Percentiles rank a stretch among this genome's conserved stretches.
These are phyloP conservation scores for Blastocystis sp. DNA, from an alignment of 352 stramenopile genomes.

Conservation along the genomic window DNA sequence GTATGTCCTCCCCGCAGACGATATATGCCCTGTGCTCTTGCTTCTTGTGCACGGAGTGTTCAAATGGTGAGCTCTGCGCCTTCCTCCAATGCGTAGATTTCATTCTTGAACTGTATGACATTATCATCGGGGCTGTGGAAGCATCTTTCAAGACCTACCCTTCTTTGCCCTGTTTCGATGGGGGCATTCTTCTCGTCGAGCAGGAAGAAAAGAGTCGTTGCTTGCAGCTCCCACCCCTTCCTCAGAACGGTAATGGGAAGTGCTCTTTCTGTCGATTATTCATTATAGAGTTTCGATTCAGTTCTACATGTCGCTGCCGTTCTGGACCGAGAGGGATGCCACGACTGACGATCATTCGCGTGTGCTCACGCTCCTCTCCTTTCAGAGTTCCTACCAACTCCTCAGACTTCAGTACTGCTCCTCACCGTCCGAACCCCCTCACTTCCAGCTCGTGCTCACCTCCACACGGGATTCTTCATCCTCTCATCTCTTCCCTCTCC, in stretches of 20 bases:
- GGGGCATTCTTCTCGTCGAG: conserved; percentile 3
- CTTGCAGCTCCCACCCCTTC: neutral
- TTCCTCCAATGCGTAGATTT: neutral
- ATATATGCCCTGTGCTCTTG: neutral
- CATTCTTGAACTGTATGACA: neutral
- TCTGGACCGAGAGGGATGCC: neutral
- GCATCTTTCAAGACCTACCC: neutral
- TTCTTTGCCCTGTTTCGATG: neutral
- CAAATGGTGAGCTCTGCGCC: neutral
- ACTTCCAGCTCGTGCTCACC: neutral
- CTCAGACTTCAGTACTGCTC: neutral
- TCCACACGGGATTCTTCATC: neutral
- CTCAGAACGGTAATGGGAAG: too few species aligned
- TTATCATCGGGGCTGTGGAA: neutral
- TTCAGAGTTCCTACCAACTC: neutral
- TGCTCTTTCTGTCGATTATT: neutral
- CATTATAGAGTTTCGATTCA: neutral
- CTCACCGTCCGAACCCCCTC: neutral
- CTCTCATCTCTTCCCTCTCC: conserved; percentile 37
- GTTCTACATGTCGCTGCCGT: neutral
- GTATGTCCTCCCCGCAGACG: neutral
- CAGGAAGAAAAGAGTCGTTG: neutral
- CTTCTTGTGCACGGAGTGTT: neutral
- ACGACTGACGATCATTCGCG: neutral
- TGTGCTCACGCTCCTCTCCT: neutral